Base-by-base conservation (phyloP, 495 filamentous ascomycete genomes). In the Daldinia concentrica region DNA sequence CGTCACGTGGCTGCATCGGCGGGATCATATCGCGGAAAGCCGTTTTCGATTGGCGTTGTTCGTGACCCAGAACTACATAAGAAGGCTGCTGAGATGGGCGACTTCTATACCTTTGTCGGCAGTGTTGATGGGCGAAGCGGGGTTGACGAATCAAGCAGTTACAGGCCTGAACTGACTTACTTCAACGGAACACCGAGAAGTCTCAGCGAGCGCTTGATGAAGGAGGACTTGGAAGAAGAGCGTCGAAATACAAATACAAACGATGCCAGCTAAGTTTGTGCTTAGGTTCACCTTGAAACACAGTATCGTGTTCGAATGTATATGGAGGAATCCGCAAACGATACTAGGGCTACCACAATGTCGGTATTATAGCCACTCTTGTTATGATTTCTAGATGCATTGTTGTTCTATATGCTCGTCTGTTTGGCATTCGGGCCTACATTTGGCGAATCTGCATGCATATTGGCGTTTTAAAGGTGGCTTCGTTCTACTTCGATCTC, bases 11-110 rank as follows among this genome's bases (percentile, higher is more conserved):
- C 72, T 1, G 57, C 64, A 41, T 76, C 81, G 14, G 66, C 57
- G 4, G 83, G 83, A 15, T 86, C 83, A 19, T 86, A 82, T 63
- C 80, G 78, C 29, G 83, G 83, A 17, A 74, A 73, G 22, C 50
- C 81, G 41, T 72, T 80, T 27, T 62, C 74, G 24, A 77, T 79
- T 19, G 67, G 77, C 15, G 67, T 83, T 1, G 78, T 83, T 57
- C 81, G 73, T 30, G 76, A 84, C 58, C 75, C 80, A 15, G 74
- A 79, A 39, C 57, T 86, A 29, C 76, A 83, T 58, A 83, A 79
- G 34, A 79, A 81, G 67, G 84, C 84, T 2, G 78, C 79, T 0
- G 68, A 77, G 54, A 79, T 86, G 79, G 81, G 80, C 39, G 79
- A 84, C 29, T 78, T 86, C 27, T 76, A 78, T 15, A 77, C 76